Percentiles rank a stretch among this genome's conserved stretches.
Evolutionary conservation across 225 moss, liverwort and hornwort genomes (phyloP).

Genomic region (Physcomitrellopsis africana): DNA sequence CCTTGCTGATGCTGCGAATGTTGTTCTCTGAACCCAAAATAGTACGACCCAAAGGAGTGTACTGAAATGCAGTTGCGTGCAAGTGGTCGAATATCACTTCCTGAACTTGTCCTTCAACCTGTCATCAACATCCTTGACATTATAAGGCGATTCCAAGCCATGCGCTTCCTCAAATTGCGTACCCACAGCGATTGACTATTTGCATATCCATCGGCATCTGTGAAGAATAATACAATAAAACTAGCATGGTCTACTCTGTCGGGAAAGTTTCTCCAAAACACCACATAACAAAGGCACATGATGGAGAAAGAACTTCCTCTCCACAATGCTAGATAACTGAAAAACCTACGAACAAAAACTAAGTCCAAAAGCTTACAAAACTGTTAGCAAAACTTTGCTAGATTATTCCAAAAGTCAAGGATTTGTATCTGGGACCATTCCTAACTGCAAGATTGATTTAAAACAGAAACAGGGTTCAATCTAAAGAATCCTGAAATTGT

Average conservation of each 20-base stretch:
- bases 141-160: slow-evolving; percentile 5
- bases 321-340: not conserved
- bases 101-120: slow-evolving; percentile 86
- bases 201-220: not conserved
- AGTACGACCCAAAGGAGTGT: slow-evolving; percentile 80
- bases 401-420: too few species aligned
- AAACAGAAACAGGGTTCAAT: not conserved
- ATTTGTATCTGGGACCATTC: too few species aligned
- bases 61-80: slow-evolving; percentile 85
- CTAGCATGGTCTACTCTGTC: not conserved
- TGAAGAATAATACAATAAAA: not conserved
- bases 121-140: slow-evolving; percentile 12
- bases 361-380: too few species aligned
- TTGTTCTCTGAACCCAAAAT: slow-evolving; percentile 80
- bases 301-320: not conserved
- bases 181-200: not conserved
- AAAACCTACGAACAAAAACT: too few species aligned
- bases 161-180: not conserved
- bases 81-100: slow-evolving; percentile 84
- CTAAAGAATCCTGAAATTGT: not conserved
- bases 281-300: not conserved
- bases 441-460: too few species aligned
- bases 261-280: not conserved
- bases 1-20: slow-evolving; percentile 67
- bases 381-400: too few species aligned